Evolutionary conservation across 75 land plant genomes (phyloP), one percentile per base, ranked within the genome.

Genomic region (Sequoia sempervirens): DNA sequence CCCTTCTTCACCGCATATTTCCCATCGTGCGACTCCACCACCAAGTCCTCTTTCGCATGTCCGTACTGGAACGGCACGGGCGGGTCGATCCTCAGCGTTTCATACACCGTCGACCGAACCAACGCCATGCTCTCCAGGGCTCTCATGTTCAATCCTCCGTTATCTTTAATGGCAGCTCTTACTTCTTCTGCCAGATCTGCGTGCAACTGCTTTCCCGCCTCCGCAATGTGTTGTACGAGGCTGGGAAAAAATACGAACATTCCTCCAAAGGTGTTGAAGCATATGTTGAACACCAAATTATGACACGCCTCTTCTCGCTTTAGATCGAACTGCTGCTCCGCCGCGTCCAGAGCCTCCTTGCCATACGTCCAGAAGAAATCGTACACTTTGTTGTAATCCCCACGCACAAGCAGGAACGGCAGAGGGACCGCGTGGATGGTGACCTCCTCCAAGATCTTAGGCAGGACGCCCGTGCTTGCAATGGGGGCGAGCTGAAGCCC

Each of bases 51-150:
- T 84, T 92, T 93, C 28, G 99, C 99, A 17, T 80, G 81, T 14
- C 91, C 99, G 85, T 93, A 95, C 90, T 96, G 98, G 13, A 83
- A 69, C 34, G 91, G 88, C 10, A 96, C 96, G 9, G 96, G 96
- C 18, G 98, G 96, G 32, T 92, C 92, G 75, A 94, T 88, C 64
- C 98, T 86, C 50, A 96, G 81, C 34, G 82, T 75, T 79, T 96
- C 96, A 90, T 91, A 93, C 28, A 93, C 96, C n/a, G 86, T 90
- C 11, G 96, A 96, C 14, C 86, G 86, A 85, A 89, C 79, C 85
- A 95, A 84, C 72, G 88, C 87, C 97, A 95, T 95, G 45, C 84
- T 40, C 38, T 89, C 88, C 64, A 94, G 84, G 2, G 90, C 91
- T 1, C 17, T 54, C 87, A 90, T 73, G 1, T 83, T 86, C 6